phyloP scores from a whole-genome alignment of 352 stramenopile genomes.

The Pythium insidiosum region DNA sequence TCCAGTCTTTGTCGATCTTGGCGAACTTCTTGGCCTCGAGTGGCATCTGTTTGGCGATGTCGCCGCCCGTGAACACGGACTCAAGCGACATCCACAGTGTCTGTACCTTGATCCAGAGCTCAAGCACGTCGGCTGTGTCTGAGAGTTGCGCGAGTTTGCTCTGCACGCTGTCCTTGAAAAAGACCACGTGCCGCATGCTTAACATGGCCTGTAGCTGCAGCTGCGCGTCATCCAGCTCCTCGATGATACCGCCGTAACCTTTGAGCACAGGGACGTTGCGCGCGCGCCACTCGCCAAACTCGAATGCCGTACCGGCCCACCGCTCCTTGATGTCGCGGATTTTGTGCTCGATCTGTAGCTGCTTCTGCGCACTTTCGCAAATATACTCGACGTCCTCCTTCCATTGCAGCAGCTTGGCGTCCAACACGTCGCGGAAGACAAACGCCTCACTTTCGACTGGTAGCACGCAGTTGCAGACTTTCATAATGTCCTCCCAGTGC shows the following conservation, averaged over 20 bases:
- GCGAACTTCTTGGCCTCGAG: slow-evolving; percentile 89
- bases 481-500: slow-evolving; percentile 82
- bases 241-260: slow-evolving; percentile 74
- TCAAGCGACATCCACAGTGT: slow-evolving; percentile 88
- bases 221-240: slow-evolving; percentile 87
- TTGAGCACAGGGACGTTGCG: slow-evolving; percentile 64
- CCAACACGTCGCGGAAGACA: slow-evolving; percentile 68
- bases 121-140: slow-evolving; percentile 83
- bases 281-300: slow-evolving; percentile 84
- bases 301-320: slow-evolving; percentile 70
- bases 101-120: slow-evolving; percentile 90
- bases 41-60: slow-evolving; percentile 92
- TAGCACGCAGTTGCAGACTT: slow-evolving; percentile 35
- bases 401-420: slow-evolving; percentile 64
- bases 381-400: slow-evolving; percentile 85
- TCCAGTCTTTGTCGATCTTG: slow-evolving; percentile 90
- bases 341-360: slow-evolving; percentile 86
- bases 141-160: slow-evolving; percentile 74
- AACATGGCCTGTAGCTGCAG: slow-evolving; percentile 85
- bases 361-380: slow-evolving; percentile 87
- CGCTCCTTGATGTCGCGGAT: slow-evolving; percentile 82
- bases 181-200: slow-evolving; percentile 85
- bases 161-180: slow-evolving; percentile 81
- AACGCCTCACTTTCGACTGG: slow-evolving; percentile 75
- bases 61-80: slow-evolving; percentile 88